Percentiles rank a stretch among this genome's conserved stretches.
Evolutionary conservation across 768 basidiomycete genomes (phyloP).

Genomic region (Tricholoma furcatifolium): DNA sequence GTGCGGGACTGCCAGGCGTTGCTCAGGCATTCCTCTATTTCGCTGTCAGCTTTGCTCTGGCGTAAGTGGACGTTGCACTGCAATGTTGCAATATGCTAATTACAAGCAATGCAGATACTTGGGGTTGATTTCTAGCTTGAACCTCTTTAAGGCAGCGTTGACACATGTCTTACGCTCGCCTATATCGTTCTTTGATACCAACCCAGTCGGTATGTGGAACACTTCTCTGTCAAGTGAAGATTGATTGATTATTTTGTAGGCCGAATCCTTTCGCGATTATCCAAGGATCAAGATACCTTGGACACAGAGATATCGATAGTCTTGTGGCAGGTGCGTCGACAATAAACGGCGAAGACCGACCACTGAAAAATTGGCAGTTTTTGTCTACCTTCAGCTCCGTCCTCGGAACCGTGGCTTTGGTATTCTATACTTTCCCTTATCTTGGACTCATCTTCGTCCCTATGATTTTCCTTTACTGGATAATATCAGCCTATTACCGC

Average conservation of each 20-base stretch:
- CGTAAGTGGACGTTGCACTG: constrained; percentile 33
- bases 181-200: constrained; percentile 70
- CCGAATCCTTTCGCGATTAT: constrained; percentile 53
- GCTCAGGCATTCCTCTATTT: constrained; percentile 53
- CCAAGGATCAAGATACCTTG: constrained; percentile 61
- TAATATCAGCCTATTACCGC: constrained; percentile 56
- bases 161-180: constrained; percentile 57
- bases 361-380: constrained; percentile 28
- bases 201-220: constrained; percentile 50
- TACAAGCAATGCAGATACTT: neutral
- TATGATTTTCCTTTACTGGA: constrained; percentile 50
- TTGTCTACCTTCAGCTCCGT: constrained; percentile 40
- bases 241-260: constrained; percentile 31
- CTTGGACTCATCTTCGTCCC: constrained; percentile 65
- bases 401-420: constrained; percentile 53
- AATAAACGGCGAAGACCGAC: neutral
- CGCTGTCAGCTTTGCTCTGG: constrained; percentile 44
- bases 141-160: constrained; percentile 56
- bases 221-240: too few relatives aligned
- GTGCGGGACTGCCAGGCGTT: constrained; percentile 30
- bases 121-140: constrained; percentile 40
- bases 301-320: constrained; percentile 49
- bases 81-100: too few relatives aligned
- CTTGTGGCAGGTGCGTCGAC: constrained; percentile 40
- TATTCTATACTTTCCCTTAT: constrained; percentile 67